A percentile compares a stretch with the other conserved stretches of the same genome.
Conservation (phyloP, 805 yeast genomes). For the Kluyveromyces dobzhanskii region DNA sequence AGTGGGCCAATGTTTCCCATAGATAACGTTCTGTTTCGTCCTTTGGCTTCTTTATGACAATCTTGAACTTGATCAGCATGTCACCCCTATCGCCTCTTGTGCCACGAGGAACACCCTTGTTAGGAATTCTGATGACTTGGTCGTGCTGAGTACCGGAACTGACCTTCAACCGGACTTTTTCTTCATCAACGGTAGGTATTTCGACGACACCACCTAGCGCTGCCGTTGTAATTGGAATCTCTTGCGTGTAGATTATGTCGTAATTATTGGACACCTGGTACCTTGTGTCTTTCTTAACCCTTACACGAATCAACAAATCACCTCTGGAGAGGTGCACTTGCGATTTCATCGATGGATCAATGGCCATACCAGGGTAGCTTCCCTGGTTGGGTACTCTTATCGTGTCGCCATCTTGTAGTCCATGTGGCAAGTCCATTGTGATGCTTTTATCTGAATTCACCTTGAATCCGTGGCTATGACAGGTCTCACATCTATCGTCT, state of each 20-base stretch:
- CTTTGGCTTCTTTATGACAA: constrained; percentile 64
- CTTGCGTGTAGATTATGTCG: constrained; percentile 55
- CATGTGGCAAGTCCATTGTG: constrained; percentile 79
- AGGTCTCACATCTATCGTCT: constrained; percentile 62
- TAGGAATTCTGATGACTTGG: constrained; percentile 64
- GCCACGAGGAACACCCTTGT: constrained; percentile 74
- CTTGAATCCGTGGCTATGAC: constrained; percentile 87
- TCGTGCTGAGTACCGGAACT: constrained; percentile 81
- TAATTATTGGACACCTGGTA: constrained; percentile 56
- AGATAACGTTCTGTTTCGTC: constrained; percentile 82
- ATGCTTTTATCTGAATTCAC: constrained; percentile 55
- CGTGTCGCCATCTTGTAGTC: constrained; percentile 79
- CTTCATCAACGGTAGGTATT: constrained; percentile 87
- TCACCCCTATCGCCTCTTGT: constrained; percentile 62
- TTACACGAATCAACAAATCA: constrained; percentile 76
- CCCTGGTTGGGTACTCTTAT: constrained; percentile 84
- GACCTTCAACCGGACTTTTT: constrained; percentile 64
- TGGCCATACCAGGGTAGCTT: constrained; percentile 73
- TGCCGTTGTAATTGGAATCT: constrained; percentile 90
- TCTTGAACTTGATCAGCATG: constrained; percentile 63
- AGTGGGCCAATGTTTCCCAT: constrained; percentile 90
- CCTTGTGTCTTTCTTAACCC: constrained; percentile 63
- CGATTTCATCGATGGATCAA: constrained; percentile 39
- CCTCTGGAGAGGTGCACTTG: constrained; percentile 69
- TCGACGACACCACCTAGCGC: constrained; percentile 87